Base-by-base conservation (phyloP, 1,284 basidiomycete genomes). In the Exsudoporus floridanus region DNA sequence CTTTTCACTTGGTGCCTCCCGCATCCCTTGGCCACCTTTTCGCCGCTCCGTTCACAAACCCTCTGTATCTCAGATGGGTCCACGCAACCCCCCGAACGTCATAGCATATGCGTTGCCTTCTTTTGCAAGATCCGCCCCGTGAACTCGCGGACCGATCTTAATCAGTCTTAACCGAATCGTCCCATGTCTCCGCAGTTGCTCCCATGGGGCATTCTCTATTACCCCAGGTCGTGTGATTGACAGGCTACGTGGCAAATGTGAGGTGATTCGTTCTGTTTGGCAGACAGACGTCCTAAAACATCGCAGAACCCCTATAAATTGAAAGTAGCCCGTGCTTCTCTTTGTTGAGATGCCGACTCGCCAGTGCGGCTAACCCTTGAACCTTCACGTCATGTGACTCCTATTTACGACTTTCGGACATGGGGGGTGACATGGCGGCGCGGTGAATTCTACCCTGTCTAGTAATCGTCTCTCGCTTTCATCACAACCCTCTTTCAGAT, bases 201-300 rank as follows among this genome's bases (percentile, higher is more conserved):
- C 55, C 52, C 59, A 49, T 66, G 62, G 56, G 63, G 53, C 52
- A 55, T 60, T 61, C 53, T 14, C 60, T 63, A 63, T 63, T 64
- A 64, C 62, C 62, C 62, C 62, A 62, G 58, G 65, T 63, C 53
- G 63, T 63, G 65, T 65, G 65, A 63, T 53, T 12, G 49, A 19
- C 34, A 8, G 19, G n/a, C 27, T 43, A 33, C 39, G 44, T 53
- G 57, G 50, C 43, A 13, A 13, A 36, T 49, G 57, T 34, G 46
- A 52, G 38, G 48, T 33, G 45, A 60, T 57, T 49, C 33, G 27
- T 53, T 49, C 44, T 4, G 34, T 51, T 51, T 52, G 40, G 49
- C 43, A 23, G 49, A 49, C 28, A 16, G 34, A n/a, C 16, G 19
- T 18, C 54, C 45, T 38, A 7, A 50, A 54, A 21, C 35, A 33